Evolutionary conservation across 164 flowering plant species (phyloP).

Genomic region (Vitis vinifera): DNA sequence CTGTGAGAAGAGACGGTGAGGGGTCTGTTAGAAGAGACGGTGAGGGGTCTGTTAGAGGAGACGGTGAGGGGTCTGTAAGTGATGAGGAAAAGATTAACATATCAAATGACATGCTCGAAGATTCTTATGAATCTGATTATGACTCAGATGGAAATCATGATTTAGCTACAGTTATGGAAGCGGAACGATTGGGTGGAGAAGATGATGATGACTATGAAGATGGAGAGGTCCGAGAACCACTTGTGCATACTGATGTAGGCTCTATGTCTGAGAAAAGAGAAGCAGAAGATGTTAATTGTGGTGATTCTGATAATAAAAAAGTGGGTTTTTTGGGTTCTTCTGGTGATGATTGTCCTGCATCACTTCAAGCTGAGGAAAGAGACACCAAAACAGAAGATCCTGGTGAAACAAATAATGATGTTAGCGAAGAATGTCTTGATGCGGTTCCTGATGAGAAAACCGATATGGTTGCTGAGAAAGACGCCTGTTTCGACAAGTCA

Average conservation of each 20-base stretch:
- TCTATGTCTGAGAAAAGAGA: constrained; percentile 10
- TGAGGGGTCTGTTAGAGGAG: too few species aligned
- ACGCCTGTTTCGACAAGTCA: constrained; percentile 20
- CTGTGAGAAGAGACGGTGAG: too few species aligned
- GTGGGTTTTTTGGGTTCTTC: constrained; percentile 1
- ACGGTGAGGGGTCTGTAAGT: constrained; percentile 6
- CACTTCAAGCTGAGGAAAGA: constrained; percentile 13
- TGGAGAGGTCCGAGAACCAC: constrained; percentile 61
- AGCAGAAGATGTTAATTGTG: constrained; percentile 9
- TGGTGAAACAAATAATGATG: constrained; percentile 16
- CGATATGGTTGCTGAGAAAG: constrained; percentile 10
- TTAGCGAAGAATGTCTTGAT: constrained; percentile 5
- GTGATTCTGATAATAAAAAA: constrained; percentile 11
- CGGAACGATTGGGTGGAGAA: constrained; percentile 16
- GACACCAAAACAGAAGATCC: constrained; percentile 15
- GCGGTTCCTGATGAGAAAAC: constrained; percentile 11
- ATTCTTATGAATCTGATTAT: constrained; percentile 34
- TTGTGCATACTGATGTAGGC: constrained; percentile 10
- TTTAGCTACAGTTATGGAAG: constrained; percentile 7
- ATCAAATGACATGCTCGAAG: constrained; percentile 35
- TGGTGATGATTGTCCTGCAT: constrained; percentile 9
- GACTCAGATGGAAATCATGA: constrained; percentile 41
- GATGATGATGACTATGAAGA: constrained; percentile 69
- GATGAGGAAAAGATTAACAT: constrained; percentile 45
- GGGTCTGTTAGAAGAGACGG: too few species aligned